Evolutionary conservation across 257 asterid genomes (phyloP).

Genomic region (Nemophila menziesii): DNA sequence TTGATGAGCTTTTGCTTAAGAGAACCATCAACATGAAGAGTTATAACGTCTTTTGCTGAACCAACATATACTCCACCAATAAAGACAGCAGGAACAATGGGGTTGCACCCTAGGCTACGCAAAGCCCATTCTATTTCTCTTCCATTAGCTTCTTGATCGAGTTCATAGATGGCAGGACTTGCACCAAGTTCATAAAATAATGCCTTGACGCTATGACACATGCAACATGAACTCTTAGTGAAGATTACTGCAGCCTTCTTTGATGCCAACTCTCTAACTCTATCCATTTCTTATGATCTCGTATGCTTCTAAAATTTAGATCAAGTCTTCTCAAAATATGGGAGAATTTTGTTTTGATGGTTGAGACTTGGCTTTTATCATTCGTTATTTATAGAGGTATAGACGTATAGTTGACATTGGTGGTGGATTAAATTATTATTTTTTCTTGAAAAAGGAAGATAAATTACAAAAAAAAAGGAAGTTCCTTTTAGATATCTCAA

Average conservation of each 20-base stretch:
- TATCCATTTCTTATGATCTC: conserved; percentile 15
- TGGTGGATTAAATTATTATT: neutral
- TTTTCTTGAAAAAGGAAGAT: conserved; percentile 1
- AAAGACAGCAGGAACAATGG: conserved; percentile 15
- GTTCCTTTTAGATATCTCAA: neutral
- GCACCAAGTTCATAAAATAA: conserved; percentile 15
- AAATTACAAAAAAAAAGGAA: neutral
- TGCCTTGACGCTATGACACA: conserved; percentile 16
- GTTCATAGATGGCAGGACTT: conserved; percentile 15
- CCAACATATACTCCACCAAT: conserved; percentile 17
- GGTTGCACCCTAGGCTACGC: conserved; percentile 14
- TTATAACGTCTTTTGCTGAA: conserved; percentile 16
- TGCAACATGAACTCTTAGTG: conserved; percentile 16
- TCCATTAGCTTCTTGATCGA: conserved; percentile 13
- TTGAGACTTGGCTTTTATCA: neutral
- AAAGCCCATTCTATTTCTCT: conserved; percentile 14
- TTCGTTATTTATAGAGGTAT: conserved; percentile 2
- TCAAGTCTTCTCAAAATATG: neutral
- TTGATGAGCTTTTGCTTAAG: conserved; percentile 17
- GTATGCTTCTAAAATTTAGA: too few relatives aligned
- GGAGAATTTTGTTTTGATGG: neutral
- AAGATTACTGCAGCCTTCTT: conserved; percentile 17
- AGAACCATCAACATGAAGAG: conserved; percentile 19
- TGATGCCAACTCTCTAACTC: conserved; percentile 11
- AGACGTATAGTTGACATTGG: conserved; percentile 1